Evolutionary conservation across 768 basidiomycete species (phyloP), one percentile per base, ranked within the genome.

Genomic region (Lactarius hatsudake): DNA sequence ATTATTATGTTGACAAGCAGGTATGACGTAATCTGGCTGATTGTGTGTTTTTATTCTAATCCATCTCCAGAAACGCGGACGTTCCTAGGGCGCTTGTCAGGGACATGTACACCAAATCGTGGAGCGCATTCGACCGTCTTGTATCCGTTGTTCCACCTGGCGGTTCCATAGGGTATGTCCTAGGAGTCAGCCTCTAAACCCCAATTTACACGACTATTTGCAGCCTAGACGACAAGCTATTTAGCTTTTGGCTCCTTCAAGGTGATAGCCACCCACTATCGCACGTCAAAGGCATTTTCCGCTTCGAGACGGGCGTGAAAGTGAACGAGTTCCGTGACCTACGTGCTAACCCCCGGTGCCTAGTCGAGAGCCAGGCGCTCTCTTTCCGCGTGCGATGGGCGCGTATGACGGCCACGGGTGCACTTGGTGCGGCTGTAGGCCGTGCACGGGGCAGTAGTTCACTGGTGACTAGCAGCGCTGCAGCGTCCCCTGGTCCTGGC

Each of bases 31-130:
- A n/a, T 23, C 0, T 51, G 48, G 10, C 10, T 48, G 23, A 12
- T 62, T 23, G 10, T 61, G 9, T 61, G 6, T 13, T 15, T 43
- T 38, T 32, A 42, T 36, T 56, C 48, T 45, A 57, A 59, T 56
- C 70, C n/a, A 30, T 23, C 23, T 20, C 38, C 71, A 89, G 91
- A 75, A 94, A 94, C 74, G 91, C 90, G 18, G 92, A 93, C 74
- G 88, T 92, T 30, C 90, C 93, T 13, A 85, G 92, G 59, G 89
- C 91, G 1, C 81, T 93, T 23, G 93, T 93, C 56, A 86, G 92
- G 64, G 92, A 94, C 71, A 90, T 93, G 89, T 94, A 94, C 74
- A 93, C 91, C 30, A 94, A 94, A 77, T 92, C 90, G 70, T 94
- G 93, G 93, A 92, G 90, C 74, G 92, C 92, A 2, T 94, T 95